These are phyloP conservation scores for Anacardium occidentale DNA, from an alignment of 345 rosid genomes.

Conservation along the genomic window DNA sequence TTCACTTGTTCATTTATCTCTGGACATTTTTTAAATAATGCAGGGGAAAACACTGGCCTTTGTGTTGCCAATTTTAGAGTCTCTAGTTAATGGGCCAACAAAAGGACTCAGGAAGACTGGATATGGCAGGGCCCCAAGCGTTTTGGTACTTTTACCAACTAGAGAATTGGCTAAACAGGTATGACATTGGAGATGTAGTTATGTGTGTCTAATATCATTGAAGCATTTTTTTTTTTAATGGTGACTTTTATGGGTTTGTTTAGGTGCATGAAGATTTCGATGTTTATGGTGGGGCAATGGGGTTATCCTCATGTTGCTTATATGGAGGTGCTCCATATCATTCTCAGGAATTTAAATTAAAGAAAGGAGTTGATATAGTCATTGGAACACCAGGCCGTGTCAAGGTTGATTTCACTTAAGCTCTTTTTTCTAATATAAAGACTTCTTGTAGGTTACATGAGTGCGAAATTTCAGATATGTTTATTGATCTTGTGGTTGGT, in stretches of 20 bases:
- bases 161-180: constrained; percentile 97
- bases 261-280: constrained; percentile 85
- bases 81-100: constrained; percentile 66
- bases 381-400: constrained; percentile 97
- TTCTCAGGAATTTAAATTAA: constrained; percentile 60
- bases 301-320: constrained; percentile 72
- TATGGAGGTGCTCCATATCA: constrained; percentile 85
- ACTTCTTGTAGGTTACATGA: not conserved
- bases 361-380: constrained; percentile 85
- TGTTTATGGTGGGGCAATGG: constrained; percentile 73
- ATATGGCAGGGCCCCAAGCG: constrained; percentile 80
- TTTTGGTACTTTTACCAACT: constrained; percentile 88
- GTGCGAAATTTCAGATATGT: not conserved
- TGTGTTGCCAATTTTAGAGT: constrained; percentile 93
- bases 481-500: not conserved
- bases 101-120: constrained; percentile 65
- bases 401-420: constrained; percentile 45
- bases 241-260: constrained; percentile 2
- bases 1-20: not conserved
- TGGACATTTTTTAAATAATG: constrained; percentile 14
- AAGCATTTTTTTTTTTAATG: not conserved
- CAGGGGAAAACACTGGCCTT: constrained; percentile 98
- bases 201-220: not conserved
- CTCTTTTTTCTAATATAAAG: not conserved
- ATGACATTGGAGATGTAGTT: not conserved